Conservation (phyloP, 225 moss, liverwort and hornwort genomes). For the Pseudoscleropodium purum region DNA sequence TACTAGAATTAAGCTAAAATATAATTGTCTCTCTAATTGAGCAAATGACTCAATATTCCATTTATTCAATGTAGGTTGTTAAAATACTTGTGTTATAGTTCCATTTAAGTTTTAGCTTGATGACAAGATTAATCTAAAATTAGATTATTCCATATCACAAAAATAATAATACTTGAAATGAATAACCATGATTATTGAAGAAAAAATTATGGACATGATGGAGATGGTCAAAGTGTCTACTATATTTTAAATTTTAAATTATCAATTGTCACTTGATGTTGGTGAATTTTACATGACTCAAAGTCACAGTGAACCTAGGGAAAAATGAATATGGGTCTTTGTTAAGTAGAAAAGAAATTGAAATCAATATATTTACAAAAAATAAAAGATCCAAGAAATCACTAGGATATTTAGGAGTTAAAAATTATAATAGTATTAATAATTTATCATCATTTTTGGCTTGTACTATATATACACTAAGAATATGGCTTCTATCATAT, state of each 20-base stretch:
- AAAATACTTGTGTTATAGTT: background rate
- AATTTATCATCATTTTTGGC: no score
- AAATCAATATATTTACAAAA: background rate
- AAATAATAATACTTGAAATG: background rate
- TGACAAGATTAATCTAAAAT: background rate
- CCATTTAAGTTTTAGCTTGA: accelerated
- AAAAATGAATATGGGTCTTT: background rate
- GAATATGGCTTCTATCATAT: background rate
- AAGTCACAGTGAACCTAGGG: accelerated
- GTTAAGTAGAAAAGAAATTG: background rate
- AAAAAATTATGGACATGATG: background rate
- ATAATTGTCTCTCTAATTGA: background rate
- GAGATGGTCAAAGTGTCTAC: accelerated
- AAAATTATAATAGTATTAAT: background rate
- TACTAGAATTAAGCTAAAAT: no score
- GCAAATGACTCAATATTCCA: background rate
- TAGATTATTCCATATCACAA: accelerated
- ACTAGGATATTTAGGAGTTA: background rate
- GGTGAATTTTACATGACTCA: background rate
- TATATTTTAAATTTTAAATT: background rate
- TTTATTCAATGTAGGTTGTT: background rate
- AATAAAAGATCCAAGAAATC: background rate
- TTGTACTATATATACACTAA: background rate
- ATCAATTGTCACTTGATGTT: background rate
- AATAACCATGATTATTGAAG: background rate